Conservation (phyloP, 2,329 filamentous ascomycete species). For the Corinectria fuckeliana region DNA sequence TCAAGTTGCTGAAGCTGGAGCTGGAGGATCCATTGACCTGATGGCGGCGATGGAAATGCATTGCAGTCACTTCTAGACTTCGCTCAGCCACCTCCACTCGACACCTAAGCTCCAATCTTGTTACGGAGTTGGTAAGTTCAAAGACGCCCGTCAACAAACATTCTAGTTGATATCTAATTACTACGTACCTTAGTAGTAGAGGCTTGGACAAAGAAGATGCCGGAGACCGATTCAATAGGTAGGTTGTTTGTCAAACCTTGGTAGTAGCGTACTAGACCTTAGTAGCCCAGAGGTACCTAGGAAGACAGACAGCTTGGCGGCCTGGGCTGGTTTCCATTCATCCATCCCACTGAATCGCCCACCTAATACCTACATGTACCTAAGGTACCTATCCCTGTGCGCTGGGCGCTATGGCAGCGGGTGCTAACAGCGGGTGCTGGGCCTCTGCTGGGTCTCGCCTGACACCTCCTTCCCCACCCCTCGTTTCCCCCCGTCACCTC, state of each 20-base stretch:
- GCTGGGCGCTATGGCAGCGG: neutral
- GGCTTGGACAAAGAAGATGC: neutral
- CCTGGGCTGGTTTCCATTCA: too few relatives aligned
- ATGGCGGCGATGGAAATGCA: neutral
- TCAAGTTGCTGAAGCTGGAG: constrained; percentile 9
- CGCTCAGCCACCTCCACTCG: neutral
- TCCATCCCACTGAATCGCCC: neutral
- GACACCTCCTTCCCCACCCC: constrained; percentile 36
- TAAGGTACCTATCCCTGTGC: too few relatives aligned
- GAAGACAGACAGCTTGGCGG: too few relatives aligned
- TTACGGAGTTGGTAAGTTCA: constrained; percentile 7
- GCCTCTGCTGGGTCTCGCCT: constrained; percentile 15
- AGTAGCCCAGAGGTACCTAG: neutral
- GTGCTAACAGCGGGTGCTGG: constrained; percentile 8
- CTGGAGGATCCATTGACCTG: too few relatives aligned
- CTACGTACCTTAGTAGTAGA: neutral
- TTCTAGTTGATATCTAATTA: neutral
- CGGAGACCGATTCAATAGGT: neutral
- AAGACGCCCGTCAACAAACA: neutral
- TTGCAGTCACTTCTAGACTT: neutral
- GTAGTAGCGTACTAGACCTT: too few relatives aligned
- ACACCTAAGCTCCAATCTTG: constrained; percentile 5
- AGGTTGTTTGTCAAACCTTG: too few relatives aligned
- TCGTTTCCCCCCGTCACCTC: constrained; percentile 27
- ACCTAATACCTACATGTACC: too few relatives aligned